Base-by-base conservation (phyloP, 1,284 basidiomycete genomes). In the Cutaneotrichosporon daszewskae region DNA sequence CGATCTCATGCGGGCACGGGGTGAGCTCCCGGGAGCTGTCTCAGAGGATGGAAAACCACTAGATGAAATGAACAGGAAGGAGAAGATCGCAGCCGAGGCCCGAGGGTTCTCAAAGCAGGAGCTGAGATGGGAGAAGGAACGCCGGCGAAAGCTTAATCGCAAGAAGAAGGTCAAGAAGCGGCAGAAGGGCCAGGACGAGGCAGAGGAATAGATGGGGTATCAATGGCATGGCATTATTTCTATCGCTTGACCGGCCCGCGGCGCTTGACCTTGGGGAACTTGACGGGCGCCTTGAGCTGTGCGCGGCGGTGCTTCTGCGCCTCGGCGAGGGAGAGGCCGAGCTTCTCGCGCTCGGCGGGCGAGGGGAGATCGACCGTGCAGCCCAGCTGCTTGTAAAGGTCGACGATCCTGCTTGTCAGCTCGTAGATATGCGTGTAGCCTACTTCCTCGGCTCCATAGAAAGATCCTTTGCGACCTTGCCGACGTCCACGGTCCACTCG, bases 391-490 rank as follows among this genome's bases (percentile, higher is more conserved):
- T 72, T 74, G 69, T 74, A 74, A 24, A 74, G 52, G 32, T 69
- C 66, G 28, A 46, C 45, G 40, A 72, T 49, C 51, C 71, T 73
- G 45, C 19, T 14, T 11, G 33, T 35, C 19, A 42, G 40, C 32
- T 35, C 23, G 23, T 17, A 23, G 16, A 23, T 9, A 18, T 6
- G 29, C n/a, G 25, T 27, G 12, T 11, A 14, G 73, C 83, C 57
- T 56, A 89, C 87, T 79, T 80, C 16, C 74, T 45, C 5, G 76
- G 59, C 7, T 77, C 63, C 74, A 87, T 77, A 54, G 75, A 78
- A 13, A 94, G 71, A 65, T 94, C 89, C 13, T 76, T 72, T 1
- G 87, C 84, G 28, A 92, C 72, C 31, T 77, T 62, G 3, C 76
- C 73, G 1, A 81, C 75, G 52, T 92, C 83, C 1, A 81, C 79